Evolutionary conservation across 83 land plant genomes (phyloP), one percentile per base, ranked within the genome.

Genomic region (Picea engelmannii): DNA sequence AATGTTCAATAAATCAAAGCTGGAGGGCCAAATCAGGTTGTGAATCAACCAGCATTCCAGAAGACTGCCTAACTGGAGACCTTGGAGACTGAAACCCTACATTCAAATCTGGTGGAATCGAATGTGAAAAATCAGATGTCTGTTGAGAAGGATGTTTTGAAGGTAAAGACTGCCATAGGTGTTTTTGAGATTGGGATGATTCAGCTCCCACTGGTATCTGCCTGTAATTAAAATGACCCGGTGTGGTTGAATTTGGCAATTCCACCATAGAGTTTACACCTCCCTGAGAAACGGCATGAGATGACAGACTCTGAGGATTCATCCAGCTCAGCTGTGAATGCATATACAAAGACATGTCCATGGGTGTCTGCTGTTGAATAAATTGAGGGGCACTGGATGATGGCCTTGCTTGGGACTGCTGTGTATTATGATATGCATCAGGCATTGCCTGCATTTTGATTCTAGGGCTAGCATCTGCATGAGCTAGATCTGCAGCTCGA

Each of bases 31-130:
- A 83, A 80, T 86, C 87, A 31, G 88, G 96, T 69, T 93, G 94
- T n/a, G 93, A 86, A 42, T 93, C 93, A 16, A 84, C 78, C 49
- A 44, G n/a, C 60, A 87, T 81, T 18, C 87, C 83, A 3, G 91
- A 80, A 42, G 93, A 79, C 64, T 66, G 81, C 64, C 65, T 75
- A 40, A 58, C 89, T 40, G 96, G 94, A 55, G 96, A 92, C 24
- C 79, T 86, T 12, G 92, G 84, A 4, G 90, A 81, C 79, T 89
- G 94, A 85, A 90, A 92, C 10, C 90, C 81, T 78, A 93, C 86
- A 76, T 93, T 93, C 86, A 93, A 82, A 82, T 93, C 96, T 52
- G 96, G 96, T 80, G 89, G 92, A 76, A 78, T 47, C 42, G 85
- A 67, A 83, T 63, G 74, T 5, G 70, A 81, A 65, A 52, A 78